Conservation (phyloP, 106 monocot genomes). For the Dendrobium catenatum region DNA sequence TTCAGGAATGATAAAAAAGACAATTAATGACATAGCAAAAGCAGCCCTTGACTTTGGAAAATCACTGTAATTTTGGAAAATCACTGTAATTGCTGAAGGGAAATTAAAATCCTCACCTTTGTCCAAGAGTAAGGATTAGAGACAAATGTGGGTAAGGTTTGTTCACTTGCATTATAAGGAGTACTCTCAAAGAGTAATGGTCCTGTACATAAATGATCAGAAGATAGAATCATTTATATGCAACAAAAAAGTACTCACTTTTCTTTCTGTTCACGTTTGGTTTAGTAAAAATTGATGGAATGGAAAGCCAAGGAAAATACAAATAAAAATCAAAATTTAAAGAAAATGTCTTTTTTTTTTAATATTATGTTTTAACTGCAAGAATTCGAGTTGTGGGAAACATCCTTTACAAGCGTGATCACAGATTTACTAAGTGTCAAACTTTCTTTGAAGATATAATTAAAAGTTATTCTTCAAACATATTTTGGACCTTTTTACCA, state of each 20-base stretch:
- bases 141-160: not conserved
- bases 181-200: not conserved
- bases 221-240: not conserved
- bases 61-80: not conserved
- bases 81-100: not conserved
- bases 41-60: not conserved
- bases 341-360: no score
- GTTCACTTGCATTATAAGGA: conserved; percentile 6
- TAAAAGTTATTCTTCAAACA: no score
- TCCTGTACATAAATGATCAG: not conserved
- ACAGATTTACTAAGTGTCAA: no score
- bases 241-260: not conserved
- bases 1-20: not conserved
- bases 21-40: not conserved
- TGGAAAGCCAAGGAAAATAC: not conserved
- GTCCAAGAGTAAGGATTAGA: conserved; percentile 10
- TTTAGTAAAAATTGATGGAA: not conserved
- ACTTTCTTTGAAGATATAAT: no score
- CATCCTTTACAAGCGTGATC: no score
- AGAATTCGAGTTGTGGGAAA: no score
- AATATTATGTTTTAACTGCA: no score
- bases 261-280: not conserved
- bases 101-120: not conserved
- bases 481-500: no score
- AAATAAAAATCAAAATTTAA: not conserved